Percentiles rank a stretch among this genome's conserved stretches.
phyloP scores from a whole-genome alignment of 352 stramenopile species.

The Pythium pyrilobum region DNA sequence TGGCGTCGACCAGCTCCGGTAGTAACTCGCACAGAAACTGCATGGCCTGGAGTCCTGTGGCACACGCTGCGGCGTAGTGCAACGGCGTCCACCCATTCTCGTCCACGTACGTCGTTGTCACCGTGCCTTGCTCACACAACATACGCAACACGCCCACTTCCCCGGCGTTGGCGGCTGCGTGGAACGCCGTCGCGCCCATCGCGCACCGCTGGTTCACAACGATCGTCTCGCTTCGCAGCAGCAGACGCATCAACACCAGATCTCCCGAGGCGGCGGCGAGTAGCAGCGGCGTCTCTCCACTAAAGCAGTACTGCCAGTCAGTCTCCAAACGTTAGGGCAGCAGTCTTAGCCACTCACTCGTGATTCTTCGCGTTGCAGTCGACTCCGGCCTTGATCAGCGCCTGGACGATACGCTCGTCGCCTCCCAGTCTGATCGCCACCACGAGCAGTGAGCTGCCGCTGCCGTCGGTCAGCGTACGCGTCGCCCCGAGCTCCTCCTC shows the following conservation, averaged over 20 bases:
- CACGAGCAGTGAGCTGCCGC: slow-evolving; percentile 52
- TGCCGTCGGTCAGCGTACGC: slow-evolving; percentile 18
- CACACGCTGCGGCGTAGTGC: slow-evolving; percentile 53
- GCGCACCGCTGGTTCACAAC: slow-evolving; percentile 38
- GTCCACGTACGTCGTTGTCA: slow-evolving; percentile 25
- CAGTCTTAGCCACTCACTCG: slow-evolving; percentile 56
- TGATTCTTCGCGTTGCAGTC: slow-evolving; percentile 47
- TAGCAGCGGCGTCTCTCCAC: slow-evolving; percentile 47
- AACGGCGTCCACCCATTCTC: slow-evolving; percentile 60
- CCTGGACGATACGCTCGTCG: slow-evolving; percentile 17
- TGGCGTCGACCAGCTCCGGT: slow-evolving; percentile 39
- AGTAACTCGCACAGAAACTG: slow-evolving; percentile 52
- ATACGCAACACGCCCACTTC: slow-evolving; percentile 46
- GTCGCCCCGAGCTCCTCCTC: not conserved
- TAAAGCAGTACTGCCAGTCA: slow-evolving; percentile 6
- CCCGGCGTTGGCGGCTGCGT: slow-evolving; percentile 52
- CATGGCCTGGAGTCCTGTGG: slow-evolving; percentile 30
- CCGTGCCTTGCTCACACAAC: slow-evolving; percentile 34
- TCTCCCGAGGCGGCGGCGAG: slow-evolving; percentile 53
- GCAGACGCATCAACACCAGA: slow-evolving; percentile 18
- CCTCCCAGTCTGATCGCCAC: slow-evolving; percentile 37
- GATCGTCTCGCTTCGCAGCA: slow-evolving; percentile 22
- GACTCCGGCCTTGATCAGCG: slow-evolving; percentile 29
- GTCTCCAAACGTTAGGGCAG: too few relatives aligned
- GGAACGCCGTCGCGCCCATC: slow-evolving; percentile 47